phyloP scores from a whole-genome alignment of 2,329 filamentous ascomycete genomes.

The Daldinia eschscholtzii region DNA sequence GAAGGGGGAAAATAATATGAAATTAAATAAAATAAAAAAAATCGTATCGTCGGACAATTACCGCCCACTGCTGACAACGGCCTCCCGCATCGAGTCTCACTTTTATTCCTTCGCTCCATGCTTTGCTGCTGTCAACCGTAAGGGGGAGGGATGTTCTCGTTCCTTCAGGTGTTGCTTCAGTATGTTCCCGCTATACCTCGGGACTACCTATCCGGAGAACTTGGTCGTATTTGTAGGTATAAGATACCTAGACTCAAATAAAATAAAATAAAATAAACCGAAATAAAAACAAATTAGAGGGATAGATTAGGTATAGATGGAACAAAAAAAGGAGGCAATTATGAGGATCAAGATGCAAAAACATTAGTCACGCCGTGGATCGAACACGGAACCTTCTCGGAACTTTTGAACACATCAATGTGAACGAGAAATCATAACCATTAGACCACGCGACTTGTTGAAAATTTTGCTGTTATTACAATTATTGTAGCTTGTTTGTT shows the following conservation, averaged over 20 bases:
- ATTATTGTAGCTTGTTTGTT: neutral
- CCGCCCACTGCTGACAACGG: constrained; percentile 14
- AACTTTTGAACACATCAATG: constrained; percentile 45
- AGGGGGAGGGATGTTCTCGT: neutral
- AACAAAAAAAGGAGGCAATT: constrained; percentile 4
- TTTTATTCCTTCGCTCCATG: constrained; percentile 1
- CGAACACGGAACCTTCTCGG: constrained; percentile 54
- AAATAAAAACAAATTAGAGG: neutral
- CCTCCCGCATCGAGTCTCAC: constrained; percentile 16
- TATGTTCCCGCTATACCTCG: neutral
- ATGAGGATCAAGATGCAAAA: constrained; percentile 14
- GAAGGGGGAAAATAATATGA: no score
- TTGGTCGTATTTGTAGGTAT: neutral
- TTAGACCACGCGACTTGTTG: constrained; percentile 51
- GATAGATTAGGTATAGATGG: neutral
- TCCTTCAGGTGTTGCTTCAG: neutral
- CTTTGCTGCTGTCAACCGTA: constrained; percentile 1
- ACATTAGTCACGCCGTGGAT: constrained; percentile 52
- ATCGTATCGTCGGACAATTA: constrained; percentile 5
- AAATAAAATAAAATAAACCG: neutral
- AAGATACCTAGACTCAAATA: neutral
- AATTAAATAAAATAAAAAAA: neutral
- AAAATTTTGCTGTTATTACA: neutral
- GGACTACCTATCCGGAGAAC: neutral
- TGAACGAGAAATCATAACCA: constrained; percentile 54